Evolutionary conservation across 129 eudicot species (phyloP).

Genomic region (Helianthus tuberosus): DNA sequence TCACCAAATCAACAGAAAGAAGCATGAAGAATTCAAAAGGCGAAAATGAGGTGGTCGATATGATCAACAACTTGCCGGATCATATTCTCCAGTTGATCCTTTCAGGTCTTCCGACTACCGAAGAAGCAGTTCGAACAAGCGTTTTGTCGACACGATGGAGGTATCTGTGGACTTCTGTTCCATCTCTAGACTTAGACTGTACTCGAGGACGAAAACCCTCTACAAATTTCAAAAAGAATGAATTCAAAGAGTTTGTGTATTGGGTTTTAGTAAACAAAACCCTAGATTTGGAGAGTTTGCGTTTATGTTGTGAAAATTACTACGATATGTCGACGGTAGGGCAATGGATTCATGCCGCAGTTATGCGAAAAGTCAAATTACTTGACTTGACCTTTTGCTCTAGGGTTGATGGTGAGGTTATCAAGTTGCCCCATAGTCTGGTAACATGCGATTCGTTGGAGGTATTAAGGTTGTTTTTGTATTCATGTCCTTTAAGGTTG

Average conservation of each 20-base stretch:
- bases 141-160: conserved; percentile 28
- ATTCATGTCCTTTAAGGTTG: not conserved
- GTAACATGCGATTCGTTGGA: conserved; percentile 18
- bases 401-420: not conserved
- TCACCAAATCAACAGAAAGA: not conserved
- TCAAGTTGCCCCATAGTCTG: conserved; percentile 11
- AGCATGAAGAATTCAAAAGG: conserved; percentile 11
- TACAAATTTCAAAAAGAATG: not conserved
- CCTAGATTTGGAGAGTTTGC: conserved; percentile 19
- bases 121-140: conserved; percentile 3
- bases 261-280: not conserved
- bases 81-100: conserved; percentile 27
- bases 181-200: conserved; percentile 16
- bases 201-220: not conserved
- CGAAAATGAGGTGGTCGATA: not conserved
- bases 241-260: conserved; percentile 14
- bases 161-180: conserved; percentile 27
- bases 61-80: conserved; percentile 24
- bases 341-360: conserved; percentile 24
- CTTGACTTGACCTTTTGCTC: conserved; percentile 18
- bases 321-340: conserved; percentile 3
- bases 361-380: conserved; percentile 17
- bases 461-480: conserved; percentile 4
- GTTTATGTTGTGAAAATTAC: conserved; percentile 10
- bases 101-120: conserved; percentile 4